Percentiles rank a stretch among this genome's conserved stretches.
Evolutionary conservation across 768 basidiomycete species (phyloP).

Genomic region (Arthromyces matolae): DNA sequence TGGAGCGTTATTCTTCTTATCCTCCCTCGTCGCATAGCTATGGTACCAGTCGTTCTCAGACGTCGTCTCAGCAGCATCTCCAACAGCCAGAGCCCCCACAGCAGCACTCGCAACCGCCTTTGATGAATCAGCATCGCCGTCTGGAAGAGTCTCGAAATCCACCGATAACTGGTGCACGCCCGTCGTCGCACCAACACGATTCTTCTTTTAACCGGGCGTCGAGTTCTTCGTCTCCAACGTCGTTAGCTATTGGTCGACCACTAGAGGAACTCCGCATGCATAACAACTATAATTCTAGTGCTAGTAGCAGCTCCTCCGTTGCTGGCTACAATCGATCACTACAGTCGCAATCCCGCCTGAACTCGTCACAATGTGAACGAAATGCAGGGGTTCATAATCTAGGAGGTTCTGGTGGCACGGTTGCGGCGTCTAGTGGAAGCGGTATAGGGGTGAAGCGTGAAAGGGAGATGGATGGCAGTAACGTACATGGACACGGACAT

Average conservation of each 20-base stretch:
- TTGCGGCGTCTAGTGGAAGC: constrained; percentile 21
- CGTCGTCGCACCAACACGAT: constrained; percentile 28
- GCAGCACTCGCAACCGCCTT: constrained; percentile 16
- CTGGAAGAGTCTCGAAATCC: constrained; percentile 30
- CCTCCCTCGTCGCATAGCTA: constrained; percentile 32
- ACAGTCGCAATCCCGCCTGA: constrained; percentile 12
- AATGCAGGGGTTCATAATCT: constrained; percentile 17
- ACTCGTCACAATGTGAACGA: constrained; percentile 13
- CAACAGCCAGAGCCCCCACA: constrained; percentile 19
- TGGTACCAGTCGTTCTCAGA: neutral
- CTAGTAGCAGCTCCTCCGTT: neutral
- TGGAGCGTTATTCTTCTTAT: constrained; percentile 30
- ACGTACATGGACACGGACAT: constrained; percentile 1
- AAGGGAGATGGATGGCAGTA: constrained; percentile 19
- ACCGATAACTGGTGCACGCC: constrained; percentile 22
- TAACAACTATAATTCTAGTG: constrained; percentile 15
- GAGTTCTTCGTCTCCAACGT: constrained; percentile 25
- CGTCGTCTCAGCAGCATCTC: constrained; percentile 8
- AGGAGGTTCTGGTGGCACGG: constrained; percentile 20
- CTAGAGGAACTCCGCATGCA: constrained; percentile 34
- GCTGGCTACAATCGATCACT: constrained; percentile 8
- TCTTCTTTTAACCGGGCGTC: constrained; percentile 23
- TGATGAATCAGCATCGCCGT: constrained; percentile 22
- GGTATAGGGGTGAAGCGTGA: constrained; percentile 21
- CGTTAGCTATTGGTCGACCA: constrained; percentile 29